phyloP scores from a whole-genome alignment of 1,284 basidiomycete genomes.

The Pulveroboletus sp. region DNA sequence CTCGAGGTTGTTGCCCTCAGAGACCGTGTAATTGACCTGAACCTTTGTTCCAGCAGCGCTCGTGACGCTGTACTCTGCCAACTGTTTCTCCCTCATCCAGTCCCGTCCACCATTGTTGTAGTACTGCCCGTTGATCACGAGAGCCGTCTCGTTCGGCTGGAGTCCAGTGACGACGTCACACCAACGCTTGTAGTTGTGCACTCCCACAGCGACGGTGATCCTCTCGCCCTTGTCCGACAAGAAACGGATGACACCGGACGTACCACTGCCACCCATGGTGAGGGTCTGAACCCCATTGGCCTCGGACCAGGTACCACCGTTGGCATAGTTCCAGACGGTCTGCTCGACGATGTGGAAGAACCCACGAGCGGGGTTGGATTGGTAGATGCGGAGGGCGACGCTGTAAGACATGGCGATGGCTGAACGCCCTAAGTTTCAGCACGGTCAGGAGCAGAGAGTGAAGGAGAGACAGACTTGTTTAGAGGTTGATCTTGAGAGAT shows the following conservation, averaged over 20 bases:
- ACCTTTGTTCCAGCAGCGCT: constrained; percentile 7
- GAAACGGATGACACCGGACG: constrained; percentile 42
- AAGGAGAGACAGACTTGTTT: constrained; percentile 7
- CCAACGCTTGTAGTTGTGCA: constrained; percentile 45
- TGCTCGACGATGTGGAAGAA: constrained; percentile 39
- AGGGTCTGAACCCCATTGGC: constrained; percentile 29
- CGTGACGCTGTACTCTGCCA: constrained; percentile 7
- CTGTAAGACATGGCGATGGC: constrained; percentile 34
- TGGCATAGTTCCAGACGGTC: constrained; percentile 33
- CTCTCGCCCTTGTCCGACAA: constrained; percentile 30
- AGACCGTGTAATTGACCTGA: constrained; percentile 1
- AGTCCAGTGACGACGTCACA: constrained; percentile 29
- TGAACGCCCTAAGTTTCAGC: not conserved
- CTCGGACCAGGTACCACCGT: constrained; percentile 37
- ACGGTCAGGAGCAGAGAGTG: not conserved
- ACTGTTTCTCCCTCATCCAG: constrained; percentile 26
- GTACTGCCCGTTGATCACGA: constrained; percentile 35
- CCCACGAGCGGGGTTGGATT: constrained; percentile 31
- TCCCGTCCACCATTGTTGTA: constrained; percentile 21
- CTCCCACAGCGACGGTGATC: constrained; percentile 40
- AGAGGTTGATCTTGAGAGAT: not conserved
- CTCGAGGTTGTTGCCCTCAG: constrained; percentile 6
- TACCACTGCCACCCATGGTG: constrained; percentile 40
- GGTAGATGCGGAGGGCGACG: constrained; percentile 36
- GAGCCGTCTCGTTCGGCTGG: constrained; percentile 24